Evolutionary conservation across 768 basidiomycete genomes (phyloP).

Genomic region (Trichaptum fuscoviolaceum): DNA sequence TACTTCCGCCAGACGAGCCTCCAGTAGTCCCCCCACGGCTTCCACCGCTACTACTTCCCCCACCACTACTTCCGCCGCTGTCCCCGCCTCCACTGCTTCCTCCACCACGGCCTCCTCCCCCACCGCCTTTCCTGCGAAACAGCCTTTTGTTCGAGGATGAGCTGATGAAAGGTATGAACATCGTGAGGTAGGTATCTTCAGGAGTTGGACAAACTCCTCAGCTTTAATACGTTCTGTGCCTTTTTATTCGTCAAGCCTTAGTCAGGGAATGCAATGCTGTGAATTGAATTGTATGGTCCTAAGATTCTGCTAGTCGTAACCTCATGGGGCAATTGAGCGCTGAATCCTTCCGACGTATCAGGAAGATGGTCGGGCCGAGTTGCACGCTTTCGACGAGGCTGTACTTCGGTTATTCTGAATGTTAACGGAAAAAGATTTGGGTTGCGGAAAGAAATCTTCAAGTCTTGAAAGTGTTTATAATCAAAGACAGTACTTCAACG

Average conservation of each 20-base stretch:
- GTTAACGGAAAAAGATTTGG: too few species aligned
- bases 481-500: too few species aligned
- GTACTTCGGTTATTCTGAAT: background rate
- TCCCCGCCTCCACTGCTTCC: slow-evolving; percentile 14
- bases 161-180: slow-evolving; percentile 16
- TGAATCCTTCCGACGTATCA: background rate
- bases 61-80: slow-evolving; percentile 10
- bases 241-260: background rate
- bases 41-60: slow-evolving; percentile 9
- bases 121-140: slow-evolving; percentile 28
- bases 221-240: background rate
- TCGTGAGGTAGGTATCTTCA: background rate
- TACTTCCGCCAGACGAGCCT: slow-evolving; percentile 7
- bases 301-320: background rate
- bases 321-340: background rate
- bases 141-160: slow-evolving; percentile 7
- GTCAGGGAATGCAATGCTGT: background rate
- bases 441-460: too few species aligned
- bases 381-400: background rate
- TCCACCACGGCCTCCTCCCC: slow-evolving; percentile 21
- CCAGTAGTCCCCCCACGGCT: slow-evolving; percentile 6
- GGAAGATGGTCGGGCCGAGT: background rate
- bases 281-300: background rate
- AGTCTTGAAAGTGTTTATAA: too few species aligned
- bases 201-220: background rate